Conservation (phyloP, 306 rosid genomes). For the Lagenaria siceraria region DNA sequence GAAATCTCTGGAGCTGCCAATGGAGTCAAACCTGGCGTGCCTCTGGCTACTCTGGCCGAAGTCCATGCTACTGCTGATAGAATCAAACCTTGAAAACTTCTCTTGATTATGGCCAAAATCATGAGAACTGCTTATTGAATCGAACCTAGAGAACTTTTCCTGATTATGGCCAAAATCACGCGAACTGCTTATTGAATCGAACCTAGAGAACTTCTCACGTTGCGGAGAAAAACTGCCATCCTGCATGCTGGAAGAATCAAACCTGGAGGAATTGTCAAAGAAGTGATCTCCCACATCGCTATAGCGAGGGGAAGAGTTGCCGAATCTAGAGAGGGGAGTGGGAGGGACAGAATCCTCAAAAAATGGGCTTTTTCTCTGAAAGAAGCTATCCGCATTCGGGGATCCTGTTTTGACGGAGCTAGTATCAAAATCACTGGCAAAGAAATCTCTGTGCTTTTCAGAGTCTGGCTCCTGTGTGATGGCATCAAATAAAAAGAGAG, state of each 20-base stretch:
- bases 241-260: conserved; percentile 48
- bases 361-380: conserved; percentile 60
- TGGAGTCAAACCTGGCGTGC: conserved; percentile 40
- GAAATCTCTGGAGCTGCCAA: conserved; percentile 48
- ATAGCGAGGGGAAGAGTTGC: conserved; percentile 85
- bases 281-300: conserved; percentile 78
- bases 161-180: conserved; percentile 7
- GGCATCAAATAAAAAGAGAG: conserved; percentile 11
- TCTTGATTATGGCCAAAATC: neutral
- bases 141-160: conserved; percentile 15
- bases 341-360: conserved; percentile 92
- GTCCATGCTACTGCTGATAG: conserved; percentile 44
- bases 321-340: conserved; percentile 75
- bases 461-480: conserved; percentile 46
- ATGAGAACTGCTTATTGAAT: conserved; percentile 18
- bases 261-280: conserved; percentile 64
- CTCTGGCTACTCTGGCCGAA: conserved; percentile 27
- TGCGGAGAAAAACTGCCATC: conserved; percentile 38
- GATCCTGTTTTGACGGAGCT: conserved; percentile 64
- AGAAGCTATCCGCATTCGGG: conserved; percentile 34
- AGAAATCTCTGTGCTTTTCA: conserved; percentile 52
- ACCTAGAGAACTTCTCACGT: conserved; percentile 6
- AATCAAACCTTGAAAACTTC: conserved; percentile 34
- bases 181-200: conserved; percentile 26
- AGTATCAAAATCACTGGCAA: conserved; percentile 54